Base-by-base conservation (phyloP, 768 basidiomycete genomes). In the Pisolithus tinctorius region DNA sequence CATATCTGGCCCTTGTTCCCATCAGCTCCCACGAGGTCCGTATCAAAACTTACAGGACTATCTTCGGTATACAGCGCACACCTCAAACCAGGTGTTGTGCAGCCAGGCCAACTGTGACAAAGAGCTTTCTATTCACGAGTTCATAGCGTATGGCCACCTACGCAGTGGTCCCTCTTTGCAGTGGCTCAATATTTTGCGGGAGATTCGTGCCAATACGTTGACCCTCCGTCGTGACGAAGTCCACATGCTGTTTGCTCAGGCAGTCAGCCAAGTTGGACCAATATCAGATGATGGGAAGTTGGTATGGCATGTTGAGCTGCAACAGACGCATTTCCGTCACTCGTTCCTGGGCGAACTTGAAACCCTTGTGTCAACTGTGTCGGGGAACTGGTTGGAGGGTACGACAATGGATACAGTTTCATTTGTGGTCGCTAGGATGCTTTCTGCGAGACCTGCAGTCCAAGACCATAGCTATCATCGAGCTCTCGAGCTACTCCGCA, bases 111-210 rank as follows among this genome's bases (percentile, higher is more conserved):
- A 62, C 5, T 76, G 73, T 49, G 71, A 72, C 0, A 30, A 49
- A 17, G 61, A 68, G 16, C 58, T 78, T 9, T 65, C 50, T 34
- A 49, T 72, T 4, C 74, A 77, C 41, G 74, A 78, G 47, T 70
- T 64, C 29, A 60, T 69, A 26, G 66, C 69, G 0, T 78, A 73
- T 53, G 69, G 67, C 5, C 60, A 61, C 40, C 58, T 78, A 30
- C 71, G 77, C 9, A 65, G 69, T 26, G 75, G 77, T 1, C 47
- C 61, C 1, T 60, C 55, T 6, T 52, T 78, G 1, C 77, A 78
- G 43, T 77, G 74, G 76, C 57, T 70, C 34, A 78, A 78, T 54
- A 76, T 78, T 30, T 55, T 63, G 16, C 66, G 71, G 17, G 74
- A 74, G 53, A 49, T 78, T 29, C 62, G 63, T 9, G 63, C 65